phyloP scores from a whole-genome alignment of 306 rosid genomes.

The Cucurbita maxima region DNA sequence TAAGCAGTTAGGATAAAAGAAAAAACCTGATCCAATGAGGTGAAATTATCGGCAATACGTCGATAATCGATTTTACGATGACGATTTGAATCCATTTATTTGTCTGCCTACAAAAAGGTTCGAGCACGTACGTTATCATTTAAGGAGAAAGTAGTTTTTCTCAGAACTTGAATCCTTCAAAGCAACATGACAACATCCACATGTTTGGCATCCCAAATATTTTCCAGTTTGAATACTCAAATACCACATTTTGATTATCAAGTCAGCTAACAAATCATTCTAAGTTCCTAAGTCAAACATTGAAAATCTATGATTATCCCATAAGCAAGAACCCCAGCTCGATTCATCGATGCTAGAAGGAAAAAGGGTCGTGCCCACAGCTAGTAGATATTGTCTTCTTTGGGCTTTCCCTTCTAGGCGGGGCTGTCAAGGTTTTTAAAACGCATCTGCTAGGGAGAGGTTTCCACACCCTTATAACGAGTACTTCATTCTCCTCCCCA shows the following conservation, averaged over 20 bases:
- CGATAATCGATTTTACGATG: slow-evolving; percentile 17
- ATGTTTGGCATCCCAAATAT: neutral
- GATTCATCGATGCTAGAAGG: neutral
- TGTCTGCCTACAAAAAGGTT: neutral
- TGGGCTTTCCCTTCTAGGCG: no score
- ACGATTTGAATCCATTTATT: slow-evolving; percentile 15
- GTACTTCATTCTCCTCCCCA: no score
- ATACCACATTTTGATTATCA: neutral
- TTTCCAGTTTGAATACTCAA: neutral
- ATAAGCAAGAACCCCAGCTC: neutral
- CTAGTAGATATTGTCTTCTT: no score
- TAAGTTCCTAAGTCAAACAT: neutral
- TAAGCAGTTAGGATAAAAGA: neutral
- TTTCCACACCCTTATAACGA: no score
- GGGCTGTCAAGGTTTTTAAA: no score
- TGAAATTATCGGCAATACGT: slow-evolving; percentile 54
- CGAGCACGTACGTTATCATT: slow-evolving; percentile 9
- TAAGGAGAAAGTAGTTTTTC: neutral
- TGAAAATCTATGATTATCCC: neutral
- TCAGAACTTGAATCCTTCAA: neutral
- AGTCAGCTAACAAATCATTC: neutral
- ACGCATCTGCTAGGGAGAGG: no score
- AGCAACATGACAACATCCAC: neutral
- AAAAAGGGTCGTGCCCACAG: neutral
- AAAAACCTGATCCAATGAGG: slow-evolving; percentile 74